phyloP scores from a whole-genome alignment of 257 asterid genomes.

The Euphrasia confusa region DNA sequence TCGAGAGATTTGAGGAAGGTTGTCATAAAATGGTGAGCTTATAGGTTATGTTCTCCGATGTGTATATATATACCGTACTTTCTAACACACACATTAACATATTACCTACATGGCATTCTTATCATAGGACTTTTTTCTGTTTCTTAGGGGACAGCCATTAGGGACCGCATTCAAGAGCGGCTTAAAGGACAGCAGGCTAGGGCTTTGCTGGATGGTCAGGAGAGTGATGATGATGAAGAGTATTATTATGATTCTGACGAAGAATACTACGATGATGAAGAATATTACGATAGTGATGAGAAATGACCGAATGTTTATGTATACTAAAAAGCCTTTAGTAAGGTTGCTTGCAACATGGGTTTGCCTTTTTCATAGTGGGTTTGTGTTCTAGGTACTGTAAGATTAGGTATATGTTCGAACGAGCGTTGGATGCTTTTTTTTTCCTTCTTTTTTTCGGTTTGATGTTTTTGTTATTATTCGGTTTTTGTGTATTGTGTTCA shows the following conservation, averaged over 20 bases:
- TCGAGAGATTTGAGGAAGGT: conserved; percentile 68
- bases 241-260: conserved; percentile 37
- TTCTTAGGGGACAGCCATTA: conserved; percentile 56
- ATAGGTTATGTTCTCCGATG: too few relatives aligned
- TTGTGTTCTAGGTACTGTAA: not conserved
- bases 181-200: conserved; percentile 43
- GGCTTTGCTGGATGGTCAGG: conserved; percentile 33
- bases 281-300: conserved; percentile 39
- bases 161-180: conserved; percentile 62
- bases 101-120: not conserved
- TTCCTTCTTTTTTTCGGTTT: not conserved
- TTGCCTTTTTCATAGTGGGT: conserved; percentile 7
- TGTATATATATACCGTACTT: too few relatives aligned
- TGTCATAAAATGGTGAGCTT: conserved; percentile 65
- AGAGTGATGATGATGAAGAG: conserved; percentile 35
- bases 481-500: not conserved
- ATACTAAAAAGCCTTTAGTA: conserved; percentile 18
- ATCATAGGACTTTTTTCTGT: not conserved
- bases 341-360: not conserved
- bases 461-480: too few relatives aligned
- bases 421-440: too few relatives aligned
- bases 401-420: not conserved
- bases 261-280: conserved; percentile 40
- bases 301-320: conserved; percentile 32
- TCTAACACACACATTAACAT: too few relatives aligned